Percentiles rank a stretch among this genome's conserved stretches.
These are phyloP conservation scores for Boletus eberwhitei DNA, from an alignment of 768 basidiomycete genomes.

Conservation along the genomic window DNA sequence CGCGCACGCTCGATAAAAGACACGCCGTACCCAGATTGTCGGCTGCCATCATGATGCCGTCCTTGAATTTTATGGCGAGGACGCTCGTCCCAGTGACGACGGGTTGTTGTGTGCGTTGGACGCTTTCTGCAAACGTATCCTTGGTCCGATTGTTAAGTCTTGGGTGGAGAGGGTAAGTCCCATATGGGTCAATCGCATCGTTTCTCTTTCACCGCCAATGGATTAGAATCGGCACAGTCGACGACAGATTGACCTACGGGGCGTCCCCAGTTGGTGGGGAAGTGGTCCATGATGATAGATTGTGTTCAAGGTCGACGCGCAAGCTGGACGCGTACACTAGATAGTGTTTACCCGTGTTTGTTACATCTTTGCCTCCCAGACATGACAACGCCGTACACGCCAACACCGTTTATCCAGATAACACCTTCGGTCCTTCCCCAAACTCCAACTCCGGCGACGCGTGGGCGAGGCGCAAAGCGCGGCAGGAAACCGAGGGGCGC, in stretches of 20 bases:
- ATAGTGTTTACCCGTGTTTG: constrained; percentile 20
- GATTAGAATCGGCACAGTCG: not conserved
- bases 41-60: constrained; percentile 97
- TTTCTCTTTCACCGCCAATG: constrained; percentile 49
- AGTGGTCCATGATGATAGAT: constrained; percentile 65
- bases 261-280: constrained; percentile 80
- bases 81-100: constrained; percentile 98
- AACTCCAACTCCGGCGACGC: constrained; percentile 20
- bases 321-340: constrained; percentile 23
- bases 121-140: constrained; percentile 60
- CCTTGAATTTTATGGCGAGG: constrained; percentile 90
- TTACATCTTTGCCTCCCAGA: not conserved
- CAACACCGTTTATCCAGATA: constrained; percentile 28
- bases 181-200: constrained; percentile 71
- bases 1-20: not conserved
- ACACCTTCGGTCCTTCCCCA: constrained; percentile 14
- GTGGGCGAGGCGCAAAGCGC: constrained; percentile 26
- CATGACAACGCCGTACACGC: constrained; percentile 26
- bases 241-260: constrained; percentile 46
- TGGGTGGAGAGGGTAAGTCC: constrained; percentile 71
- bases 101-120: constrained; percentile 87
- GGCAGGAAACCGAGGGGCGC: constrained; percentile 25
- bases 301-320: constrained; percentile 15
- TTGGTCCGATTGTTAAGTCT: constrained; percentile 46
- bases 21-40: constrained; percentile 82